phyloP scores from a whole-genome alignment of 2,329 filamentous ascomycete species.

The Cytospora schulzeri region DNA sequence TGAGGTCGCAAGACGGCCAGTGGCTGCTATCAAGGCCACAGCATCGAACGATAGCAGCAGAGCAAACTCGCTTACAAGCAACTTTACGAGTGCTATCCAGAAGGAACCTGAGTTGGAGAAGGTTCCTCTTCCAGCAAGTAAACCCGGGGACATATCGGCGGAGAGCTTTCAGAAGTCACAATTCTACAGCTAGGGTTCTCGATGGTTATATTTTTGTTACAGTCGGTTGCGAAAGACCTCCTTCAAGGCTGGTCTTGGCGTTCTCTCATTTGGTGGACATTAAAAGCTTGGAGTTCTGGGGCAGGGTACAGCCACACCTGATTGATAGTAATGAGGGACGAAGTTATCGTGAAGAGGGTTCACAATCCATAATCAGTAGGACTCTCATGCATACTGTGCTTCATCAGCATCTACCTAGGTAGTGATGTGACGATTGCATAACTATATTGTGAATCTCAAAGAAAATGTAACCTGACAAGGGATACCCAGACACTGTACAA shows the following conservation, averaged over 20 bases:
- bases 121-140: conserved; percentile 39
- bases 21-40: conserved; percentile 55
- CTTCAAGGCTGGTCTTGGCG: neutral
- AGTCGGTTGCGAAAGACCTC: neutral
- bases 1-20: conserved; percentile 66
- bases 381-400: no score
- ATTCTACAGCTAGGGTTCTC: conserved; percentile 52
- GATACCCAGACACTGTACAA: neutral
- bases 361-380: neutral
- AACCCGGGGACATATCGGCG: conserved; percentile 54
- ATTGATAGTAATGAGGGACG: neutral
- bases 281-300: conserved; percentile 28
- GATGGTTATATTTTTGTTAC: neutral
- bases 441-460: neutral
- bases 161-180: conserved; percentile 62
- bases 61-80: conserved; percentile 54
- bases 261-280: conserved; percentile 1
- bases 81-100: conserved; percentile 32
- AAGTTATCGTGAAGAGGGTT: neutral
- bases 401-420: no score
- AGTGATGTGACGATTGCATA: neutral
- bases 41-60: conserved; percentile 49
- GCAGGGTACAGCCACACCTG: conserved; percentile 4
- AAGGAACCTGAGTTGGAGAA: conserved; percentile 38
- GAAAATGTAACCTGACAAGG: neutral